Evolutionary conservation across 108 stramenopile species (phyloP), one percentile per base, ranked within the genome.

Genomic region (Poteriospumella lacustris): DNA sequence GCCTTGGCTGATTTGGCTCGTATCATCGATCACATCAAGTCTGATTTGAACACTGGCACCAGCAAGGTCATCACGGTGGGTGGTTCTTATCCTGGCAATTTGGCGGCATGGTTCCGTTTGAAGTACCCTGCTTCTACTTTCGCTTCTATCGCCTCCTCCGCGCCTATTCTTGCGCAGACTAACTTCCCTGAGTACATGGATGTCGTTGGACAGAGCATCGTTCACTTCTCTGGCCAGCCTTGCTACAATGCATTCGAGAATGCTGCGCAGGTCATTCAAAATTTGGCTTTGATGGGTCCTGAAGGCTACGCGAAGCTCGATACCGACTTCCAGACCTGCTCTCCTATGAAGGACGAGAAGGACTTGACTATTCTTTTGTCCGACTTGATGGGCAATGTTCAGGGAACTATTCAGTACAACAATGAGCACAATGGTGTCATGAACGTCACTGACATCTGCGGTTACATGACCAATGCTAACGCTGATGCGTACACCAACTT

Each of bases 1-100:
- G 95, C 93, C 28, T 81, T 96, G 47, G 86, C 79, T 15, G 95
- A 96, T 83, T 58, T 93, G 58, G 87, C 90, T 0, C 76, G 84
- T 72, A 92, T 94, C 67, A 82, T 91, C 31, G 36, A 68, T 31
- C 43, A 28, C 44, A 24, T 81, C n/a, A 39, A 29, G 38, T 3
- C 5, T 41, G 34, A 0, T n/a, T 29, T 77, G 28, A 76, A 58
- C 58, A 43, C 31, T 3, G 1, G 43, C 1, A 28, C 38, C 9
- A 73, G 70, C 42, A 73, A 3, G 5, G 79, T 79, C 9, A 84
- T 95, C 33, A 91, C 92, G 24, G 92, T 94, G 84, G 95, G 95
- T 0, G 95, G 91, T 1, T 85, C 83, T 26, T 96, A 96, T 84
- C 93, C 94, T 3, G 94, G 94, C 24, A 87, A 89, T 83, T 70